Evolutionary conservation across 768 basidiomycete genomes (phyloP).

Genomic region (Dioszegia aurantiaca): DNA sequence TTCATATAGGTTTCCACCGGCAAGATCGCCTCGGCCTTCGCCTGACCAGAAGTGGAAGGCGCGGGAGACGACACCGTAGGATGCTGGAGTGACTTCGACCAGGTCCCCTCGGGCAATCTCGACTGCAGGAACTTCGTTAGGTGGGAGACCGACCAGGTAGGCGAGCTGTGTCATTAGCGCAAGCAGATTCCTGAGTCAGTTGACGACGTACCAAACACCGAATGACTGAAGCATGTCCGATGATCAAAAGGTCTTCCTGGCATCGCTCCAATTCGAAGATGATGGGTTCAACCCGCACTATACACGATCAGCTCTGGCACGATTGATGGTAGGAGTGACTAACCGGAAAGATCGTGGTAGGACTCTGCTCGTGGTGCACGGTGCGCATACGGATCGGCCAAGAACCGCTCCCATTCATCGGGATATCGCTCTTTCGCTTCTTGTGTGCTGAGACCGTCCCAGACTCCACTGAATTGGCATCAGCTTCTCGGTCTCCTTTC

Average conservation of each 20-base stretch:
- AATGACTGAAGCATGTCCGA: slow-evolving; percentile 95
- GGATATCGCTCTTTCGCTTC: slow-evolving; percentile 87
- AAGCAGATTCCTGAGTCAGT: not conserved
- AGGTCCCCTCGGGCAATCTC: slow-evolving; percentile 95
- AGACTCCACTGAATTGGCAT: slow-evolving; percentile 56
- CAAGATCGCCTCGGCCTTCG: slow-evolving; percentile 49
- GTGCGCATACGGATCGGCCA: slow-evolving; percentile 88
- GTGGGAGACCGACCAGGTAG: slow-evolving; percentile 70
- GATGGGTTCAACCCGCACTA: slow-evolving; percentile 88
- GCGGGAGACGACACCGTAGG: slow-evolving; percentile 76
- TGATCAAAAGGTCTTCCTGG: slow-evolving; percentile 90
- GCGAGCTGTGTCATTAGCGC: slow-evolving; percentile 58
- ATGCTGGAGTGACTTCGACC: slow-evolving; percentile 63
- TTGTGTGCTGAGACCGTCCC: slow-evolving; percentile 91
- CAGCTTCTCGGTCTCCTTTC: not conserved
- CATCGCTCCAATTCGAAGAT: slow-evolving; percentile 92
- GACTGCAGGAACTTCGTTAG: slow-evolving; percentile 94
- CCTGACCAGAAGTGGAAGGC: slow-evolving; percentile 58
- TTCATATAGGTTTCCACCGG: slow-evolving; percentile 52
- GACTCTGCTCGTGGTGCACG: slow-evolving; percentile 91
- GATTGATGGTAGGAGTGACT: slow-evolving; percentile 16
- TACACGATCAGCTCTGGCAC: slow-evolving; percentile 47
- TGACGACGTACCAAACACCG: slow-evolving; percentile 65
- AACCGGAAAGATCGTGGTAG: slow-evolving; percentile 74
- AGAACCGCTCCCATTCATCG: slow-evolving; percentile 88